Conservation (phyloP, 352 stramenopile species). For the Globisporangium rhizosaccharum region DNA sequence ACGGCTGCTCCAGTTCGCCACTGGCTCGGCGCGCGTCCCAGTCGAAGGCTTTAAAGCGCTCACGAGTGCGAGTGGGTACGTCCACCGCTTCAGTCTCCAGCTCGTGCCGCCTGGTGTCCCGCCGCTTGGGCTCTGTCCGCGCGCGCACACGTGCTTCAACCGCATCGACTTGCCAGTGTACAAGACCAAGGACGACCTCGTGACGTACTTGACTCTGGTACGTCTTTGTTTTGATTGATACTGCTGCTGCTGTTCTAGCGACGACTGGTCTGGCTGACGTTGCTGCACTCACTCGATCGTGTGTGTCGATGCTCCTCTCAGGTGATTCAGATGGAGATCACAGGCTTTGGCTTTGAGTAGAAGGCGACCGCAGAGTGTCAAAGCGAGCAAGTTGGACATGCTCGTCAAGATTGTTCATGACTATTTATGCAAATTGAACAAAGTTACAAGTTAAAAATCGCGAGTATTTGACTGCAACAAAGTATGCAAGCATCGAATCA, state of each 20-base stretch:
- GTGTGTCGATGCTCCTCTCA: slow-evolving; percentile 9
- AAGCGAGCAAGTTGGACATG: not conserved
- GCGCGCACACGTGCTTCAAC: slow-evolving; percentile 88
- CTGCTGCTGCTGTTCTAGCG: too few relatives aligned
- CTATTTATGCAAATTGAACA: too few relatives aligned
- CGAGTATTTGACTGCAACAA: too few relatives aligned
- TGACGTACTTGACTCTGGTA: slow-evolving; percentile 73
- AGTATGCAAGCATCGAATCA: too few relatives aligned
- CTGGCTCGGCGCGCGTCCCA: slow-evolving; percentile 93
- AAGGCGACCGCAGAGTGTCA: not conserved
- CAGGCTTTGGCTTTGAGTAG: slow-evolving; percentile 65
- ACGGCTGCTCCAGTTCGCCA: slow-evolving; percentile 96
- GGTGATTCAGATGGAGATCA: slow-evolving; percentile 85
- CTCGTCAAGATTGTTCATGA: too few relatives aligned
- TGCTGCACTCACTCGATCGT: slow-evolving; percentile 30
- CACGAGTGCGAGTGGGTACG: slow-evolving; percentile 74
- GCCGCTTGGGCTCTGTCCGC: slow-evolving; percentile 56
- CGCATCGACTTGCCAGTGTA: slow-evolving; percentile 84
- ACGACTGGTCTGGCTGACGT: slow-evolving; percentile 1
- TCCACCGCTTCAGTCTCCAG: slow-evolving; percentile 78
- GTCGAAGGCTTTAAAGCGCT: slow-evolving; percentile 80
- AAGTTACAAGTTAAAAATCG: too few relatives aligned
- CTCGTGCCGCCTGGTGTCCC: slow-evolving; percentile 44
- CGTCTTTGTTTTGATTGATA: slow-evolving; percentile 32
- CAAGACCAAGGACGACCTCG: slow-evolving; percentile 79